Percentiles rank a stretch among this genome's conserved stretches.
phyloP scores from a whole-genome alignment of 257 asterid genomes.

The Nicotiana undulata region DNA sequence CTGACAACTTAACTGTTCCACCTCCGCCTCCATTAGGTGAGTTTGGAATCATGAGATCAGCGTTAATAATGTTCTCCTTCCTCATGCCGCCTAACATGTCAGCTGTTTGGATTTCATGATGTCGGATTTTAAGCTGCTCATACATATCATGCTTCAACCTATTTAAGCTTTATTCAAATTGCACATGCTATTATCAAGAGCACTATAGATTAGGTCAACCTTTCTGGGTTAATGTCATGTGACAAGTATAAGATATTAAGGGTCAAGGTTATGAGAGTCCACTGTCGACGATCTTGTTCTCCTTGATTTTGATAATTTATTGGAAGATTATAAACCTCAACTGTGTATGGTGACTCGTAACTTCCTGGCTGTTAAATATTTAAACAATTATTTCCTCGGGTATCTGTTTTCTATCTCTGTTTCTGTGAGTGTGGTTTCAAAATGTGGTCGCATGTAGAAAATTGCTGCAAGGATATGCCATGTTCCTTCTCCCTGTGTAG shows the following conservation, averaged over 20 bases:
- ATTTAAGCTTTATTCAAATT: not conserved
- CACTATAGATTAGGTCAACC: slow-evolving; percentile 3
- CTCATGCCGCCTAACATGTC: not conserved
- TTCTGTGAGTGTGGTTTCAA: not conserved
- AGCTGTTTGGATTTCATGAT: not conserved
- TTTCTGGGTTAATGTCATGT: not conserved
- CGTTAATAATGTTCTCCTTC: not conserved
- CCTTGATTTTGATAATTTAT: not conserved
- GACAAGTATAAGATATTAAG: not conserved
- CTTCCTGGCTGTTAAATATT: not conserved
- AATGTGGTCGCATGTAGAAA: not conserved
- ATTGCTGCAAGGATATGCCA: not conserved
- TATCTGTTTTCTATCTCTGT: not conserved
- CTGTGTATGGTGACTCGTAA: not conserved
- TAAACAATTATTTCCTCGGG: not conserved
- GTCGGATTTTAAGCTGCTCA: not conserved
- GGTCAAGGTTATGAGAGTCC: not conserved
- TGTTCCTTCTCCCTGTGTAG: not conserved
- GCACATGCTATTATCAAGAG: not conserved
- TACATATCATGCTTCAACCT: not conserved
- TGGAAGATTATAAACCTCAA: not conserved
- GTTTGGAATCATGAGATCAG: slow-evolving; percentile 7
- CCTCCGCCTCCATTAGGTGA: slow-evolving; percentile 47
- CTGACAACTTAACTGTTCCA: slow-evolving; percentile 34
- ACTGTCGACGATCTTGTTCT: not conserved